Evolutionary conservation across 1,284 basidiomycete genomes (phyloP), one percentile per base, ranked within the genome.

Genomic region (Fomitiporia mediterranea): DNA sequence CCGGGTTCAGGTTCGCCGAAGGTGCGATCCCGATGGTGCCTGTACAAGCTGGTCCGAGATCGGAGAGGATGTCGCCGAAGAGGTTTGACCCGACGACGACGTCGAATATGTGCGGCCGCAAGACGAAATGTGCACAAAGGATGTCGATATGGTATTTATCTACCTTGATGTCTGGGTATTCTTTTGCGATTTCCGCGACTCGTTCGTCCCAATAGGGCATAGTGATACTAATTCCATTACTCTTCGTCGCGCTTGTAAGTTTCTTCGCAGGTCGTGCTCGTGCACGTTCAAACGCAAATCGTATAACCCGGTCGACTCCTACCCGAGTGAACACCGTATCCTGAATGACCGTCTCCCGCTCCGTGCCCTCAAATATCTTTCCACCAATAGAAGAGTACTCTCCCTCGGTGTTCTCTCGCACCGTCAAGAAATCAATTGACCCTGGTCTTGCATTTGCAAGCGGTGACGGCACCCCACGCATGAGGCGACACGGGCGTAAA

Each of bases 1-100:
- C 70, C 0, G 81, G 81, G 59, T 83, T 79, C 47, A 82, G 68
- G 62, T 81, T 81, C 19, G 74, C 76, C 3, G 76, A 77, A 3
- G 80, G 80, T 4, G 80, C 81, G 39, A 82, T 80, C 5, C 80
- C 80, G 60, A 83, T 82, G 4, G 79, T 78, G 6, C 81, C 80
- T 1, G 79, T 77, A 40, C 78, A 74, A 0, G 80, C 80, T 2
- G 79, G 75, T 2, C 76, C 80, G 21, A 82, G 71, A 61, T 82
- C 79, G 34, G 77, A 80, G 17, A 82, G 68, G 43, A 80, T 81
- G 57, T 82, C 79, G 37, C 77, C 79, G 56, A 80, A 77, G 23
- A 82, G 68, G 59, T 82, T 82, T 17, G 78, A 79, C 4, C 76
- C 75, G 11, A 79, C 76, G 30, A 81, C 79, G 11, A 77, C 77